phyloP scores from a whole-genome alignment of 2,329 filamentous ascomycete species.

The Ilyonectria sp. region DNA sequence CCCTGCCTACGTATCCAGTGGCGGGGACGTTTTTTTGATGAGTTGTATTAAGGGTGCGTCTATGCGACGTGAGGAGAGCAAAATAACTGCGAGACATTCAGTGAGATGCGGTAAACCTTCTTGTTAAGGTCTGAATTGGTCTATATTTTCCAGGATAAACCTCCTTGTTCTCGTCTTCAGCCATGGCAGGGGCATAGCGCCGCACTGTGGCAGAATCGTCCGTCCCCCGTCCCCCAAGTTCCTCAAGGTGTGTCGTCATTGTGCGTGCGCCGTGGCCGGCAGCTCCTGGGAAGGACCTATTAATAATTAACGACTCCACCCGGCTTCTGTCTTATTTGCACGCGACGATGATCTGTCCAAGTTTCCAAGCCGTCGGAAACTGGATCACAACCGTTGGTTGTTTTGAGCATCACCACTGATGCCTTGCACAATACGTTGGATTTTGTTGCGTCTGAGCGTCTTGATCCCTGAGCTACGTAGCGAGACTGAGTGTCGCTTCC shows the following conservation, averaged over 20 bases:
- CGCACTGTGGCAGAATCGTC: not conserved
- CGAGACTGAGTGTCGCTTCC: not conserved
- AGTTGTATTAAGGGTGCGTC: constrained; percentile 20
- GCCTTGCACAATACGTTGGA: not conserved
- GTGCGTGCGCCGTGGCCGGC: constrained; percentile 36
- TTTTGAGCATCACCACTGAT: constrained; percentile 6
- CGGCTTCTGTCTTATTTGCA: constrained; percentile 15
- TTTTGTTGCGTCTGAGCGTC: not conserved
- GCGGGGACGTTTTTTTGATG: constrained; percentile 32
- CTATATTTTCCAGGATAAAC: constrained; percentile 16
- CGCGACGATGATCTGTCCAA: constrained; percentile 8
- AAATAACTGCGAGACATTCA: not conserved
- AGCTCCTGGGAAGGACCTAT: constrained; percentile 32
- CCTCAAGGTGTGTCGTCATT: constrained; percentile 46
- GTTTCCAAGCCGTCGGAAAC: constrained; percentile 8
- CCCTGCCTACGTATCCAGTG: constrained; percentile 49
- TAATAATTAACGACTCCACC: constrained; percentile 35
- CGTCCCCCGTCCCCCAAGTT: constrained; percentile 12
- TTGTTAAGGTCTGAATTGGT: not conserved
- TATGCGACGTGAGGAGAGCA: constrained; percentile 3
- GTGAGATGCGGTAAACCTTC: not conserved
- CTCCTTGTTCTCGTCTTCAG: constrained; percentile 19
- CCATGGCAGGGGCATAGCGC: not conserved
- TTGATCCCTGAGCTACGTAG: not conserved
- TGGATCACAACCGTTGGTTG: not conserved